phyloP scores from a whole-genome alignment of 345 rosid genomes.

The Linum trigynum region DNA sequence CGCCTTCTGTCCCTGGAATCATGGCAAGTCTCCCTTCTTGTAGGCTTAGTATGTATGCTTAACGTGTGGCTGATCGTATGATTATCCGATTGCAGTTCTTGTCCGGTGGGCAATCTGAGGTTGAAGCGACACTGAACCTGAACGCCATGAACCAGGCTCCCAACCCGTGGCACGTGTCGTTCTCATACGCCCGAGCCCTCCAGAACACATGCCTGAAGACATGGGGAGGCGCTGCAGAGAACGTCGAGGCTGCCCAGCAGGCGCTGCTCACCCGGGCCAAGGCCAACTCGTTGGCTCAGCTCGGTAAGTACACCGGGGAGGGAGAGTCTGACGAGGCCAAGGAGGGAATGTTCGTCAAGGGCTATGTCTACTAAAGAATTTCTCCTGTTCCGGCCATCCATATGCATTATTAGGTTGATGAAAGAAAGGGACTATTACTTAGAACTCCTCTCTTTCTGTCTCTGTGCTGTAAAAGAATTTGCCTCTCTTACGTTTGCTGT shows the following conservation, averaged over 20 bases:
- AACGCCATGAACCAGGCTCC: slow-evolving; percentile 92
- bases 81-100: slow-evolving; percentile 50
- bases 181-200: slow-evolving; percentile 93
- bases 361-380: slow-evolving; percentile 43
- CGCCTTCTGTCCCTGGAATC: slow-evolving; percentile 94
- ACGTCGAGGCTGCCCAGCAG: slow-evolving; percentile 75
- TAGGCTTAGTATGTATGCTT: not conserved
- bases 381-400: not conserved
- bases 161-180: slow-evolving; percentile 93
- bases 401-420: no score
- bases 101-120: slow-evolving; percentile 99
- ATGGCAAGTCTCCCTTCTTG: slow-evolving; percentile 48
- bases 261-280: slow-evolving; percentile 60
- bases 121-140: slow-evolving; percentile 91
- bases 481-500: no score
- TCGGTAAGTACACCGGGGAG: slow-evolving; percentile 80
- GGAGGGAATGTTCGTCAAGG: slow-evolving; percentile 88
- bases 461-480: no score
- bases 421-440: no score
- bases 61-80: not conserved
- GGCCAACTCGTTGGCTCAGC: slow-evolving; percentile 92
- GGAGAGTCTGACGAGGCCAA: slow-evolving; percentile 94
- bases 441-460: no score
- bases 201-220: slow-evolving; percentile 93
- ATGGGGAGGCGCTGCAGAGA: slow-evolving; percentile 88